Conservation (phyloP, 75 land plant species). For the Sequoia sempervirens region DNA sequence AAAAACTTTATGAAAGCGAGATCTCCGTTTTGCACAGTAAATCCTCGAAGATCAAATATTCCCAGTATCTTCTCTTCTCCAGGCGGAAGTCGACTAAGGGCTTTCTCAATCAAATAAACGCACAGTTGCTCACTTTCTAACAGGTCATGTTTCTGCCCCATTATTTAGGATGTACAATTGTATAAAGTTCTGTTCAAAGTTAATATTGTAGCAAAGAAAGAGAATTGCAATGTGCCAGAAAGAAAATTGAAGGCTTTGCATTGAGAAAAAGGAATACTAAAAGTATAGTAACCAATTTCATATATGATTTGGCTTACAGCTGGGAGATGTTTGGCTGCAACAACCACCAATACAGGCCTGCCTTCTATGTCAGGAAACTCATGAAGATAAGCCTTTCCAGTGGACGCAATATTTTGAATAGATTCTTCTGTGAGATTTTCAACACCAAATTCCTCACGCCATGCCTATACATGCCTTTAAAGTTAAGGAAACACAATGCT, state of each 20-base stretch:
- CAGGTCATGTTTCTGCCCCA: conserved; percentile 51
- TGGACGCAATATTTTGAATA: conserved; percentile 46
- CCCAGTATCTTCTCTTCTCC: conserved; percentile 81
- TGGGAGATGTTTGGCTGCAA: conserved; percentile 76
- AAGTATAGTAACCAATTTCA: background rate
- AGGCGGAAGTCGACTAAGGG: conserved; percentile 67
- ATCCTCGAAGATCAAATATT: conserved; percentile 87
- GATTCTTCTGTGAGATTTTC: conserved; percentile 64
- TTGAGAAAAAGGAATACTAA: background rate
- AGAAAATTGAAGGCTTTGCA: background rate
- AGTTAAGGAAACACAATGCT: conserved; percentile 13
- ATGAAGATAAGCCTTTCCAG: conserved; percentile 90
- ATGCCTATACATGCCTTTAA: conserved; percentile 37
- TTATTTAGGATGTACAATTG: conserved; percentile 3
- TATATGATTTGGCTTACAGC: conserved; percentile 4
- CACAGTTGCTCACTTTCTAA: conserved; percentile 77
- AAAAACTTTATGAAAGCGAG: conserved; percentile 70
- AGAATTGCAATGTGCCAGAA: background rate
- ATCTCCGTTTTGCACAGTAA: conserved; percentile 71
- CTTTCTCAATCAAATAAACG: conserved; percentile 81
- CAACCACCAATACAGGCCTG: conserved; percentile 95
- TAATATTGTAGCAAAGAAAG: background rate
- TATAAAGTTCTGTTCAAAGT: background rate
- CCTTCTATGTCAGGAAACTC: conserved; percentile 64
- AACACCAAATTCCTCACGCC: conserved; percentile 94